Base-by-base conservation (phyloP, 2,329 filamentous ascomycete genomes). In the Rutstroemia sydowiana region DNA sequence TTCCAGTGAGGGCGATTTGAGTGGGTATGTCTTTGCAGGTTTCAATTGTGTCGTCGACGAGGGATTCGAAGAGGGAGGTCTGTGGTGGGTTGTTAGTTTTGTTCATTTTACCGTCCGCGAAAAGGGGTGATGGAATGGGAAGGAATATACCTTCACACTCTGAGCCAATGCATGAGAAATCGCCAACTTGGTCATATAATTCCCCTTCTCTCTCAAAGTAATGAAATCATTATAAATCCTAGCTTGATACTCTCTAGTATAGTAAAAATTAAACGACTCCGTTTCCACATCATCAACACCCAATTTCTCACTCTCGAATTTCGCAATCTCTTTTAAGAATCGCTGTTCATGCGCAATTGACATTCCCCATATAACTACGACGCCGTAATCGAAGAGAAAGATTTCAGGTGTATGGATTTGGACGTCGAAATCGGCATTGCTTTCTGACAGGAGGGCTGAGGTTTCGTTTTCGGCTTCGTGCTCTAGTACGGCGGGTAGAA, bases 221-320 rank as follows among this genome's bases (percentile, higher is more conserved):
- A 98, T 98, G 64, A 98, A 98, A 70, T 98, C 93, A 70, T 98
- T 98, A 78, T 98, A 98, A 69, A 98, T 98, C 47, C 93, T 85
- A 20, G 93, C 89, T 71, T 98, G 95, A 68, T 98, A 98, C 67
- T 97, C 92, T 63, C 87, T 81, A 3, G 93, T 97, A 73, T 98
- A 97, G 74, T 98, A 98, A 69, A 97, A 98, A 69, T 98, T 98
- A 77, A 98, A 98, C 65, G 92, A 89, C 69, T 98, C 93, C 43
- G 90, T 88, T 71, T 98, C 92, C 28, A 95, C 84, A 61, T 95
- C 89, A 65, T 95, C 91, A 10, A 85, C 81, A 23, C 83, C 83
- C 45, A 97, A 77, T 68, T 95, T 95, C 66, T 95, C 92, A 37
- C 83, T 79, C 69, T 96, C 93, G 61, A 97, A 98, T 65, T 93